Base-by-base conservation (phyloP, 352 stramenopile genomes). In the Blastocystis sp. region DNA sequence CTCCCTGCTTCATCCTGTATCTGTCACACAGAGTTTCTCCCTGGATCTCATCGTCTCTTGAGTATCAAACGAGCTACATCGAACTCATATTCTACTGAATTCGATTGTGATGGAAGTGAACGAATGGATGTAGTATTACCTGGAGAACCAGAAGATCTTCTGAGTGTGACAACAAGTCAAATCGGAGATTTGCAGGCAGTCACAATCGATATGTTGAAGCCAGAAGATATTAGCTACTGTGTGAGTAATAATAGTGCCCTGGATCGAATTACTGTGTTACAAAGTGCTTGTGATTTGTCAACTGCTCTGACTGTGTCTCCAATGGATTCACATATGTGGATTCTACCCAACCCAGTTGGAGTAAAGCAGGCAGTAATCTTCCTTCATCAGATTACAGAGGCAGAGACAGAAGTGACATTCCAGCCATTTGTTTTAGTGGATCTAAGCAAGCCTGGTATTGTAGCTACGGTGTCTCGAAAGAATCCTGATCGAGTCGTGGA, bases 161-260 rank as follows among this genome's bases (percentile, higher is more conserved):
- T 77, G 11, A 77, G 43, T 49, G 32, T 77, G 29, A 57, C n/a
- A 5, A 49, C 65, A 21, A 54, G 35, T 21, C 35, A 35, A 7
- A 52, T 63, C 12, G 46, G 61, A 27, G 49, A 49, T 3, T 54
- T 58, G n/a, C 69, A 63, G 6, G 43, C 49, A 14, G 21, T 80
- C 32, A 59, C 69, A 4, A 19, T 80, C 19, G 21, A 59, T 24
- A 24, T 27, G 19, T 46, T 59, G 21, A 63, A 80, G 42, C 69
- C 69, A 16, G 43, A 63, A 1, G 52, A 80, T n/a, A 49, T 63
- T 19, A 24, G 35, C 6, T 43, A 58, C 51, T 80, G 69, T 27
- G 43, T 80, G 14, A 80, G 69, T 49, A 80, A 80, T 39, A 59
- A 39, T 42, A 58, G 46, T 24, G 21, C 43, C 11, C 43, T 80